Evolutionary conservation across 2,329 filamentous ascomycete species (phyloP), one percentile per base, ranked within the genome.

Genomic region (Calcarisporium arbuscula): DNA sequence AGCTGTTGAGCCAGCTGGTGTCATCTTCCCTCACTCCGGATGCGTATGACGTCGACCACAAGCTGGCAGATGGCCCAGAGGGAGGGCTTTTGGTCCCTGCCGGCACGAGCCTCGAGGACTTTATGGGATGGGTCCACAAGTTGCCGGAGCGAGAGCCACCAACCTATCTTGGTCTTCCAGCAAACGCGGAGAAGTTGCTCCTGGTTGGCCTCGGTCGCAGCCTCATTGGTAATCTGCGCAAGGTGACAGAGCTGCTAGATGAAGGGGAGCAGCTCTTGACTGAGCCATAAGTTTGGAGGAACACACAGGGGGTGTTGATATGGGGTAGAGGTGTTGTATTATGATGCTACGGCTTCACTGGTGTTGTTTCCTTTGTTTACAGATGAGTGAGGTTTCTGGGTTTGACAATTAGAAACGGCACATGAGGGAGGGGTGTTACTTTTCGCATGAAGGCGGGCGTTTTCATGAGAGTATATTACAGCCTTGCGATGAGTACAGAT

Each of bases 111-210:
- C 77, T 95, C 55, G 77, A 81, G 43, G 87, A 94, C 52, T 96
- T 96, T 57, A 81, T 83, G 61, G 72, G 74, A 23, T 98, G 94
- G 94, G 86, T 98, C 42, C 85, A 94, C 50, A 78, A 77, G 41
- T 68, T 98, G 42, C 92, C 92, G 0, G 92, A 98, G 70, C 80
- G 92, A 50, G 92, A 98, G 60, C 94, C 94, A 19, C 92, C 92
- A 5, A 95, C 88, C 1, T 98, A 95, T 56, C 71, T 98, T 12
- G 94, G 92, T 16, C 63, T 98, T 47, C 92, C 92, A 22, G 86
- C 87, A 19, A 95, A 98, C 57, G 92, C 92, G 15, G 92, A 98
- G 77, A 98, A 96, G 64, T 58, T 98, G 55, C 62, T 98, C 49
- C 72, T 98, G 20, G 85, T 95, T 11, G 89, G 86, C 3, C 80